These are phyloP conservation scores for Neurospora tetrasperma DNA, from an alignment of 495 filamentous ascomycete species.

Conservation along the genomic window DNA sequence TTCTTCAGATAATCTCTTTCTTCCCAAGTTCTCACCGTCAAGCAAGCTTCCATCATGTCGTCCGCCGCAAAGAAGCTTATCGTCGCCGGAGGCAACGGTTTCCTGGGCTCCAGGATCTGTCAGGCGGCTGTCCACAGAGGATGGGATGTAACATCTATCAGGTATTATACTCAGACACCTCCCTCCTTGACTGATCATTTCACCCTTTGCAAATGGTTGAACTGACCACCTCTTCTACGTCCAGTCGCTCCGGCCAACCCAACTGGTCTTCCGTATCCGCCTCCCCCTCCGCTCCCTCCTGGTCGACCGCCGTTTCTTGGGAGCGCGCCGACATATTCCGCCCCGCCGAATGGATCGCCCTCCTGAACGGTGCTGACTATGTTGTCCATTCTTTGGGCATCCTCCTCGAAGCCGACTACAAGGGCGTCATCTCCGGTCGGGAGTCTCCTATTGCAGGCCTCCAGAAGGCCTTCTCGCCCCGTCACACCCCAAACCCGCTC, in stretches of 20 bases:
- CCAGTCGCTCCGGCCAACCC: conserved; percentile 79
- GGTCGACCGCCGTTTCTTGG: conserved; percentile 79
- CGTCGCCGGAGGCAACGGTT: conserved; percentile 92
- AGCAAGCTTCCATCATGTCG: conserved; percentile 13
- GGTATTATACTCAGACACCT: conserved; percentile 35
- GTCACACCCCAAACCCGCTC: conserved; percentile 58
- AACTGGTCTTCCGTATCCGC: conserved; percentile 71
- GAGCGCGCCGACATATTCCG: conserved; percentile 76
- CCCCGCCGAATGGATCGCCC: conserved; percentile 62
- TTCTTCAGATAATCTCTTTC: neutral
- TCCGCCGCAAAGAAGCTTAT: conserved; percentile 56
- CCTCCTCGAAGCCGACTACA: conserved; percentile 96
- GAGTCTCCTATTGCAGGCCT: conserved; percentile 69
- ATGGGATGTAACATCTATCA: conserved; percentile 85
- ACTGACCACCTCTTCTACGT: neutral
- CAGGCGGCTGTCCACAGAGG: conserved; percentile 70
- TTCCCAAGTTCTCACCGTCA: neutral
- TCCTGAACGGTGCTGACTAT: conserved; percentile 62
- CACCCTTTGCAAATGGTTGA: neutral
- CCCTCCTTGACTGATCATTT: too few species aligned
- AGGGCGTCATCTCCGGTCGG: conserved; percentile 72
- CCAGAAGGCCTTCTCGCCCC: conserved; percentile 60
- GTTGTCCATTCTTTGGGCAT: conserved; percentile 94
- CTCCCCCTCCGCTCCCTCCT: conserved; percentile 60
- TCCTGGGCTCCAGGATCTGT: conserved; percentile 87